A percentile compares a stretch with the other conserved stretches of the same genome.
Conservation (phyloP, 1,284 basidiomycete genomes). For the Meripilus lineatus region DNA sequence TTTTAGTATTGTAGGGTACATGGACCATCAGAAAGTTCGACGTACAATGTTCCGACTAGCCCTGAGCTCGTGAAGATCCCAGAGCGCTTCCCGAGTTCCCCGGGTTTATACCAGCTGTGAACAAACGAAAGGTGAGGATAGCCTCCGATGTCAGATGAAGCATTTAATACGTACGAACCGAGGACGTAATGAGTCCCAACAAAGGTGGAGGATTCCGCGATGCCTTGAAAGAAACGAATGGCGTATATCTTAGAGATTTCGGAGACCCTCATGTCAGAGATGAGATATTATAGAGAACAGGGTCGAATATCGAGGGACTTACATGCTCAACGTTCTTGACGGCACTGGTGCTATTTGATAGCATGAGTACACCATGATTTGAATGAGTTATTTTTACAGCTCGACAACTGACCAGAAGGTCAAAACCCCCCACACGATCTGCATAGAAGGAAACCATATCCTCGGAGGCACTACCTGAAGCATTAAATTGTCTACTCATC, state of each 20-base stretch:
- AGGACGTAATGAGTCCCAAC: conserved; percentile 73
- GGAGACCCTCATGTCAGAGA: too few species aligned
- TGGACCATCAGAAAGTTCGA: conserved; percentile 4
- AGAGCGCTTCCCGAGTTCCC: conserved; percentile 66
- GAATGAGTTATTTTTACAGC: not conserved
- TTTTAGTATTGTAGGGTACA: not conserved
- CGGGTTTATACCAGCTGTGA: conserved; percentile 61
- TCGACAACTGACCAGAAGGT: conserved; percentile 47
- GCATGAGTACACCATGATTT: not conserved
- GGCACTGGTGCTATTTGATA: conserved; percentile 43
- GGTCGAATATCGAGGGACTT: too few species aligned
- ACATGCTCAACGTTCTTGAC: conserved; percentile 55
- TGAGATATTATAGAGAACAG: too few species aligned
- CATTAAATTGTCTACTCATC: conserved; percentile 54
- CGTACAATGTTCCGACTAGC: conserved; percentile 57
- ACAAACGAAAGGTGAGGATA: not conserved
- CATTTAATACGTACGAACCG: conserved; percentile 42
- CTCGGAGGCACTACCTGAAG: conserved; percentile 56
- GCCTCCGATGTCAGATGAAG: not conserved
- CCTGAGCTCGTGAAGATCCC: conserved; percentile 71
- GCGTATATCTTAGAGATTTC: conserved; percentile 52
- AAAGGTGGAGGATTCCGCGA: conserved; percentile 71
- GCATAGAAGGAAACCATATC: conserved; percentile 63
- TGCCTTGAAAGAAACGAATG: conserved; percentile 71
- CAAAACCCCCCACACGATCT: conserved; percentile 58